phyloP scores from a whole-genome alignment of 1,284 basidiomycete genomes.

The Leccinum insigne region DNA sequence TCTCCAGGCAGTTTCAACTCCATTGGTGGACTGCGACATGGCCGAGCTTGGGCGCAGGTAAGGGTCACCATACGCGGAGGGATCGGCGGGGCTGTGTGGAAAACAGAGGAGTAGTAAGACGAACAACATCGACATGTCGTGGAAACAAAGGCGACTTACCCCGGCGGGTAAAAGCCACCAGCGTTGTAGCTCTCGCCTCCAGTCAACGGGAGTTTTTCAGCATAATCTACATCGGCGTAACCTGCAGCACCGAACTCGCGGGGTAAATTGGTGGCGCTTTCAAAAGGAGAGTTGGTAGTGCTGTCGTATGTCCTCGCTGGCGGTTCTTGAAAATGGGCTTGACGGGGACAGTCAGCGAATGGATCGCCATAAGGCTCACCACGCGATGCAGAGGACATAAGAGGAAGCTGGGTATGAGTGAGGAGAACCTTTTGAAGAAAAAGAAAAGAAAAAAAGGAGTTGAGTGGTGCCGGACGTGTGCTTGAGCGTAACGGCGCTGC shows the following conservation, averaged over 20 bases:
- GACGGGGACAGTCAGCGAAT: slow-evolving; percentile 64
- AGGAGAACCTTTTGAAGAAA: slow-evolving; percentile 10
- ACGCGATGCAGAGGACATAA: slow-evolving; percentile 51
- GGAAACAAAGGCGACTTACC: slow-evolving; percentile 42
- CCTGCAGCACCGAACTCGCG: slow-evolving; percentile 48
- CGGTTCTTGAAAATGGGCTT: slow-evolving; percentile 61
- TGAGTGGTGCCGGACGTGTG: slow-evolving; percentile 10
- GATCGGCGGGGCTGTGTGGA: slow-evolving; percentile 49
- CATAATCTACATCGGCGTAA: slow-evolving; percentile 63
- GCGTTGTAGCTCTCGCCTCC: slow-evolving; percentile 51
- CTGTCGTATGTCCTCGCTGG: slow-evolving; percentile 40
- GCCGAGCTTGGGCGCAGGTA: slow-evolving; percentile 63
- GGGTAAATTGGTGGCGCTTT: slow-evolving; percentile 56
- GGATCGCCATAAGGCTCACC: slow-evolving; percentile 55
- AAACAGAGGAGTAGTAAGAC: not conserved
- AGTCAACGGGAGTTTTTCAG: slow-evolving; percentile 74
- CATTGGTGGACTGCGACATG: slow-evolving; percentile 62
- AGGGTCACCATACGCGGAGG: slow-evolving; percentile 65
- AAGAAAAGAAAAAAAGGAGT: slow-evolving; percentile 11
- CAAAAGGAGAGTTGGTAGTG: slow-evolving; percentile 44
- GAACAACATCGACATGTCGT: not conserved
- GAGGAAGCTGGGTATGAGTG: slow-evolving; percentile 3
- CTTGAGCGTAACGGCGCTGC: not conserved
- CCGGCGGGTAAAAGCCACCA: slow-evolving; percentile 68
- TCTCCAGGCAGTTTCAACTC: slow-evolving; percentile 74